Percentiles rank a stretch among this genome's conserved stretches.
These are phyloP conservation scores for Lipomyces japonicus DNA, from an alignment of 805 yeast genomes.

Conservation along the genomic window DNA sequence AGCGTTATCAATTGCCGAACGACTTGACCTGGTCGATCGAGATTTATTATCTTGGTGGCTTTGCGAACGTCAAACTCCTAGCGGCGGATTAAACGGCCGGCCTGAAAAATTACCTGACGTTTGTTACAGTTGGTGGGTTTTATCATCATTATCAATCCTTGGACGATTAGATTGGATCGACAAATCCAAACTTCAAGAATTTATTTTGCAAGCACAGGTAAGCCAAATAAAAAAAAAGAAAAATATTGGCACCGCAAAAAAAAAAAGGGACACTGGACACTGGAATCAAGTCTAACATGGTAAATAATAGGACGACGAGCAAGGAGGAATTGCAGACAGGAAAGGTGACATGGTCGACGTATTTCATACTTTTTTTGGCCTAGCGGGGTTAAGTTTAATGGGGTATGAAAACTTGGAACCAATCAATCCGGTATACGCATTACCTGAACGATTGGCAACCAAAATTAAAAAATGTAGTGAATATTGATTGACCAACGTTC, in stretches of 20 bases:
- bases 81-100: constrained; percentile 93
- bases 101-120: constrained; percentile 96
- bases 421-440: constrained; percentile 83
- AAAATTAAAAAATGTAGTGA: no score
- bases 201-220: constrained; percentile 74
- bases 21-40: constrained; percentile 47
- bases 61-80: constrained; percentile 78
- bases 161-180: constrained; percentile 75
- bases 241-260: no score
- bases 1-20: constrained; percentile 63
- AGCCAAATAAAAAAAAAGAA: no score
- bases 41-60: constrained; percentile 74
- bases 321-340: constrained; percentile 91
- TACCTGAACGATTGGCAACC: constrained; percentile 65
- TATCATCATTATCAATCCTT: constrained; percentile 38
- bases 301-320: constrained; percentile 38
- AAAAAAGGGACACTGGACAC: no score
- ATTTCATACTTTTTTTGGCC: constrained; percentile 85
- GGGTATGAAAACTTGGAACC: constrained; percentile 55
- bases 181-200: constrained; percentile 53
- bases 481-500: no score
- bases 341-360: constrained; percentile 90
- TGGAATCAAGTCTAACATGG: no score
- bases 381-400: constrained; percentile 80
- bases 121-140: constrained; percentile 91